Base-by-base conservation (phyloP, 768 basidiomycete genomes). In the Pulveroboletus sp. region DNA sequence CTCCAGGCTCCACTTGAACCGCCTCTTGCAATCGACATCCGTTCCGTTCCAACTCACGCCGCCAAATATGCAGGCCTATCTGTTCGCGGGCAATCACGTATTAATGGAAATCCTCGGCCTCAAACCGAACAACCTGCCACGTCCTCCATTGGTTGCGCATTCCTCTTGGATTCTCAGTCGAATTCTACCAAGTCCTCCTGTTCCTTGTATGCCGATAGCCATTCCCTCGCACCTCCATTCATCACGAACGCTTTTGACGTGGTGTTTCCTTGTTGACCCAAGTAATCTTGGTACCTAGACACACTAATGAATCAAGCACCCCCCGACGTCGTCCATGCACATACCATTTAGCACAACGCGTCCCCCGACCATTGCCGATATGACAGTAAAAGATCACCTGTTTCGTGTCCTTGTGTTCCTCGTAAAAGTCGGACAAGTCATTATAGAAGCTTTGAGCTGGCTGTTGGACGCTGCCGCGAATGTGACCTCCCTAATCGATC, bases 261-360 rank as follows among this genome's bases (percentile, higher is more conserved):
- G 36, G 59, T 66, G 45, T 49, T 57, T 11, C 50, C 65, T 38
- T 51, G 60, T 48, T 52, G 56, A 45, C 76, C 60, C 26, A 78
- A 63, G 51, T 73, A 71, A 54, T 79, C 76, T 57, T 77, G 77
- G 55, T 79, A 79, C 78, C 77, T 78, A 39, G 9, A 36, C 17
- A 41, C 14, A 9, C 36, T 11, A 10, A 36, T 43, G 15, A 48
- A 40, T 39, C 27, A 8, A 28, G 27, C n/a, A 17, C 6, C 10
- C 10, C 21, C 38, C 3, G 13, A 36, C 5, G 11, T 10, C 11
- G 15, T n/a, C 24, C 1, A 35, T 31, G 5, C 47, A 21, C 69
- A 28, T 60, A 80, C 81, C 79, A 82, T 61, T 73, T 75, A 18
- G 79, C 80, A 62, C 75, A 78, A 11, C 80, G 69, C n/a, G 80